Base-by-base conservation (phyloP, 495 filamentous ascomycete species). In the Glarea lozoyensis region DNA sequence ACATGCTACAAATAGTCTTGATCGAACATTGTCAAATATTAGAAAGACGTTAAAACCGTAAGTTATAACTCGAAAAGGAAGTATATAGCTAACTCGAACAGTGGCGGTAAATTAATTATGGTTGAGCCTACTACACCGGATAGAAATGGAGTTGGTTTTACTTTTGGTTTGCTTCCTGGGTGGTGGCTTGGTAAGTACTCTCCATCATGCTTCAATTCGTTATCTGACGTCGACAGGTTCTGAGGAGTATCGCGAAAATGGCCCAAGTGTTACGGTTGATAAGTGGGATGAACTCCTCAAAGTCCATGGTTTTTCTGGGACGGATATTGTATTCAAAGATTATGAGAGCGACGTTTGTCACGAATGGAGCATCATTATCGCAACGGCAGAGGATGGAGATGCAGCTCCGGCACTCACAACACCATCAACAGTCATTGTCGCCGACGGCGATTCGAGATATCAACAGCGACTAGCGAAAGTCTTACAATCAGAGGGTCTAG, bases 1-100 rank as follows among this genome's bases (percentile, higher is more conserved):
- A 0, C 76, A 77, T 40, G 69, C 72, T 1, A 76, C 74, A 0
- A 58, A 58, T 12, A 60, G 55, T 1, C 63, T 78, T 40, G 42
- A 53, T 11, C 49, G 61, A 11, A 73, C 73, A 0, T 64, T 79
- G 58, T 30, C 50, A 1, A 65, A 73, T 25, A 54, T 62, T 1
- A 54, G 60, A 0, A 48, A 38, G 0, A 45, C 69, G 9, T 46
- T 72, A 23, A 66, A 63, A 22, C 51, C 42, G 0, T 52, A 53
- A 27, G 37, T 24, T 27, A 10, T 7, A 4, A 10, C 37, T 24
- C 11, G n/a, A 6, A 13, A 10, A 15, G 10, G 9, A 38, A 40
- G 10, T 11, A 29, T 36, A 7, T 5, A 9, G 17, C 35, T 37
- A 19, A 37, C 18, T n/a, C n/a, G 22, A 13, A 38, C 15, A 40